Base-by-base conservation (phyloP, 108 stramenopile genomes). In the Skeletonema grethae region DNA sequence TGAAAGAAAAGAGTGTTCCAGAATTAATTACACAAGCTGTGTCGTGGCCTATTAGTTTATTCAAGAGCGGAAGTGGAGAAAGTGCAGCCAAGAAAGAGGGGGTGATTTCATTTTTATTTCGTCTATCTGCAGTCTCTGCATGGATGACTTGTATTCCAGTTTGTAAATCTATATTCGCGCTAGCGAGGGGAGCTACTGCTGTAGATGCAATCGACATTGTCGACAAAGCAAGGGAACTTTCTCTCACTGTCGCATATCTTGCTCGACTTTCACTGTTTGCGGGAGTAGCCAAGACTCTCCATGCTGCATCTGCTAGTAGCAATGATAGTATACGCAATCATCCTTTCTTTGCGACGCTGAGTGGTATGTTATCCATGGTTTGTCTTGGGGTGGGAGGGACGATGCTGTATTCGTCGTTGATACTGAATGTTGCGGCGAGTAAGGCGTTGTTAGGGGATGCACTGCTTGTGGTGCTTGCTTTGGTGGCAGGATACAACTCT, bases 81-180 rank as follows among this genome's bases (percentile, higher is more conserved):
- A 20, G 16, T 35, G 18, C 28, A 31, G 56, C 29, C 22, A 43
- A 18, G 15, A 43, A 43, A 43, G 28, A 46, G 45, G 75, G 69
- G 50, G 28, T 31, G 9, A 32, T 63, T 22, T 57, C 75, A 30
- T 64, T 63, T 3, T 29, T 69, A 7, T 69, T 69, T 35, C 67
- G 61, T 36, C 1, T 76, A 50, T 24, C 57, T 24, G 67, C 68
- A 28, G 34, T 69, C 11, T 61, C 29, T 16, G 67, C 67, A 31
- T 76, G 67, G 68, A 43, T 69, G 39, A 56, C 68, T 13, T 76
- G 75, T 22, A 76, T 76, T n/a, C 68, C 75, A 28, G 61, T 25
- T 35, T 24, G 50, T 16, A 56, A 45, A 64, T 30, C 28, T n/a
- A 10, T 76, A 22, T n/a, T 24, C 57, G 38, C 61, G 12, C 39